Conservation (phyloP, 129 eudicot species). For the Arctium lappa region DNA sequence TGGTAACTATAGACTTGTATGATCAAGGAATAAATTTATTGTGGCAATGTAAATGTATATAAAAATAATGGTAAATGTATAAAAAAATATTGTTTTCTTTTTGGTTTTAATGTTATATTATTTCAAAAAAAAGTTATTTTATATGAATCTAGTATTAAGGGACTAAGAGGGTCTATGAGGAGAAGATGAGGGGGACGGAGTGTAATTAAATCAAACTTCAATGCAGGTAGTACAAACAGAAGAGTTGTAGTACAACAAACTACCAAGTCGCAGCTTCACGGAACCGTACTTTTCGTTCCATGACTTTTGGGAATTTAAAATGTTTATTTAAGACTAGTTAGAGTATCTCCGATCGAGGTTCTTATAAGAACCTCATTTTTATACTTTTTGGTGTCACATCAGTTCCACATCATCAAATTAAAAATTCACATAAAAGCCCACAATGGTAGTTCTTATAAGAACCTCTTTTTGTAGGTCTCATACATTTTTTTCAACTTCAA, state of each 20-base stretch:
- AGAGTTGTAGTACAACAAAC: conserved; percentile 22
- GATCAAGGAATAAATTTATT: too few relatives aligned
- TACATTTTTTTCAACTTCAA: too few relatives aligned
- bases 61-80: neutral
- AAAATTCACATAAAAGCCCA: too few relatives aligned
- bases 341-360: too few relatives aligned
- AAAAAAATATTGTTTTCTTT: neutral
- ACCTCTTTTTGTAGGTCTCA: too few relatives aligned
- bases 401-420: too few relatives aligned
- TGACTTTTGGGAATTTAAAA: neutral
- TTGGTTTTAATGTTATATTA: too few relatives aligned
- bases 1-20: neutral
- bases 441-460: too few relatives aligned
- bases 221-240: conserved; percentile 18
- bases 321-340: too few relatives aligned
- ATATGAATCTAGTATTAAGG: neutral
- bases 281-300: conserved; percentile 11
- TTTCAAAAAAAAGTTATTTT: too few relatives aligned
- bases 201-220: conserved; percentile 2
- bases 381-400: too few relatives aligned
- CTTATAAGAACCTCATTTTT: too few relatives aligned
- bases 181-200: conserved; percentile 8
- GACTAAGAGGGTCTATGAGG: neutral
- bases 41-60: neutral
- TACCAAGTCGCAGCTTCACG: neutral